Evolutionary conservation across 2,329 filamentous ascomycete genomes (phyloP), one percentile per base, ranked within the genome.

Genomic region (Alternaria hordeiaustralica): DNA sequence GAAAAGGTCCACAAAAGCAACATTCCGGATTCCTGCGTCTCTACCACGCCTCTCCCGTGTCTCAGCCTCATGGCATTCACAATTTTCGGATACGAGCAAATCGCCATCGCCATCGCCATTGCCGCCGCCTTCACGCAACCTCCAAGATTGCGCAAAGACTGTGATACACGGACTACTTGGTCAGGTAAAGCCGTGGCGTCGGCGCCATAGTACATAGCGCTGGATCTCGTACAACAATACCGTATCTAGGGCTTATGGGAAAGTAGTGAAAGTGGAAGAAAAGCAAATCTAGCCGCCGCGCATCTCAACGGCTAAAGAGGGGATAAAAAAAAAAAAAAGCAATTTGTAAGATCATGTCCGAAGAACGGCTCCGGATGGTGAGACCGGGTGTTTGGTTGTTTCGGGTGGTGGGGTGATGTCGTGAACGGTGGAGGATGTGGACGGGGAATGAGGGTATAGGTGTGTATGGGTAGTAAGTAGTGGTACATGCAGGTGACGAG

Each of bases 161-260:
- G 21, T 25, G 8, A 25, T 47, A 25, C 45, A 15, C 15, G 36
- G 26, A 41, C 18, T 47, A 18, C 12, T 47, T 56, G 7, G 25
- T 21, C 41, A 18, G 7, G 10, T 18, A 43, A 43, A 20, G 54
- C 26, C 13, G 25, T 30, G 26, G 18, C 41, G 25, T 30, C 54
- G 25, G 20, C 25, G 28, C 54, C 54, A 10, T 45, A 36, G 0
- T 1, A 7, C 11, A 3, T 56, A 33, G 54, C 54, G 30, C 13
- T 20, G 43, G 54, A 56, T 56, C 54, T 47, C 13, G 54, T 56
- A 56, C 15, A 30, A 47, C 43, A n/a, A 47, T 43, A 28, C 54
- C 43, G 41, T 46, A 8, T 21, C 23, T 26, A 10, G 11, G 36
- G 36, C 36, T 41, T 41, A 20, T 33, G 20, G 9, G 28, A 21